These are phyloP conservation scores for Geotrichum europaeum DNA, from an alignment of 1,139 yeast species.

Conservation along the genomic window DNA sequence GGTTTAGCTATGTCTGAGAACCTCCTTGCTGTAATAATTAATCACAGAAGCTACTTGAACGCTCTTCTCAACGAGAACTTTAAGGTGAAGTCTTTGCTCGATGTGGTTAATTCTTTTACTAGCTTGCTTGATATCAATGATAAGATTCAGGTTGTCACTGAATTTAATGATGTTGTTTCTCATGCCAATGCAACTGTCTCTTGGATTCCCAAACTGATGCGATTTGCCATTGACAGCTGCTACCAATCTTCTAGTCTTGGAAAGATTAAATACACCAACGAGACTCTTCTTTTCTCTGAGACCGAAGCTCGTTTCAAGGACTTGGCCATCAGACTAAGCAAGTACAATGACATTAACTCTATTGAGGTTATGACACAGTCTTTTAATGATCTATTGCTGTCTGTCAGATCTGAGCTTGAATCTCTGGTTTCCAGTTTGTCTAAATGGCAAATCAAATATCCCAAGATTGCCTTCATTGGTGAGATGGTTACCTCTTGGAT, in stretches of 20 bases:
- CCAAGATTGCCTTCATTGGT: conserved; percentile 14
- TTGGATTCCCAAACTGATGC: conserved; percentile 22
- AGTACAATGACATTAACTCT: conserved; percentile 5
- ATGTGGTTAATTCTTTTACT: conserved; percentile 14
- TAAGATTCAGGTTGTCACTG: conserved; percentile 3
- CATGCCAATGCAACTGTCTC: conserved; percentile 10
- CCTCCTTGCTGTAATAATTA: conserved; percentile 47
- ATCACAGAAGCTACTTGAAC: conserved; percentile 20
- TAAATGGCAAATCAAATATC: conserved; percentile 14
- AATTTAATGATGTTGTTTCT: conserved; percentile 2
- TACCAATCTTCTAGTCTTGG: conserved; percentile 12
- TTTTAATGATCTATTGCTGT: conserved; percentile 8
- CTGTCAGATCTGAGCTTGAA: conserved; percentile 10
- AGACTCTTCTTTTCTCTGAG: conserved; percentile 14
- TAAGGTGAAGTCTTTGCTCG: conserved; percentile 8
- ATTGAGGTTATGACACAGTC: conserved; percentile 14
- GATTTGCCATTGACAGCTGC: conserved; percentile 18
- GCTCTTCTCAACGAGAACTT: conserved; percentile 10
- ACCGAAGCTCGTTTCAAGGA: conserved; percentile 16
- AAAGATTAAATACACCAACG: conserved; percentile 9
- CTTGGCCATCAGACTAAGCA: conserved; percentile 13
- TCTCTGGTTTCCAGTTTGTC: neutral
- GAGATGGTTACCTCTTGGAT: conserved; percentile 14
- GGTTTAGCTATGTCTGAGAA: conserved; percentile 80
- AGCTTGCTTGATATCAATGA: conserved; percentile 28